These are phyloP conservation scores for Chaetomiaceae sp. DNA, from an alignment of 2,329 filamentous ascomycete species.

Conservation along the genomic window DNA sequence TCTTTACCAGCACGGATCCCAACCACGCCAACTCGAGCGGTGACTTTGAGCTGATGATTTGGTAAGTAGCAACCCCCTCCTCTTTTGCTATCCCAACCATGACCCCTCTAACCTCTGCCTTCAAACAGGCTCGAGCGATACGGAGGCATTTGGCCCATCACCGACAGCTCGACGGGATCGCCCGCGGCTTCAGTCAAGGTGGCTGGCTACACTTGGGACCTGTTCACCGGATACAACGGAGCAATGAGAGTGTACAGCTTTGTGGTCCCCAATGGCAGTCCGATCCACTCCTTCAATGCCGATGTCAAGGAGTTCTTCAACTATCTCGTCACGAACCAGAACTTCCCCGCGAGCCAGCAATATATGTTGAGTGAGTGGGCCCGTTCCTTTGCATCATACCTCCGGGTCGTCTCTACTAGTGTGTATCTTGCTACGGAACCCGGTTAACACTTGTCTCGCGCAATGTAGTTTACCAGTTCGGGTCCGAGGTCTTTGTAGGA, in stretches of 20 bases:
- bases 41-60: constrained; percentile 62
- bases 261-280: constrained; percentile 20
- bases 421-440: too few species aligned
- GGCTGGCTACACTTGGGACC: constrained; percentile 46
- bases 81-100: too few species aligned
- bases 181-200: constrained; percentile 36
- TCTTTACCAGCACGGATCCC: constrained; percentile 48
- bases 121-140: neutral
- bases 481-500: too few species aligned
- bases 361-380: too few species aligned
- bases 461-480: too few species aligned
- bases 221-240: constrained; percentile 51
- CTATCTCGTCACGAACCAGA: constrained; percentile 42
- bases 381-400: too few species aligned
- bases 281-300: constrained; percentile 43
- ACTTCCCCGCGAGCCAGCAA: constrained; percentile 21
- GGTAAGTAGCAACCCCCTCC: constrained; percentile 32
- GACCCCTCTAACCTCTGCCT: too few species aligned
- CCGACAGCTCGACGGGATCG: neutral
- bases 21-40: constrained; percentile 33
- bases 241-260: constrained; percentile 52
- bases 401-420: too few species aligned
- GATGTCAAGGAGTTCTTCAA: constrained; percentile 49
- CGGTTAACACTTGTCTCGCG: too few species aligned
- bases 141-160: neutral